Evolutionary conservation across 2,329 filamentous ascomycete genomes (phyloP).

Genomic region (Sporothrix luriei): DNA sequence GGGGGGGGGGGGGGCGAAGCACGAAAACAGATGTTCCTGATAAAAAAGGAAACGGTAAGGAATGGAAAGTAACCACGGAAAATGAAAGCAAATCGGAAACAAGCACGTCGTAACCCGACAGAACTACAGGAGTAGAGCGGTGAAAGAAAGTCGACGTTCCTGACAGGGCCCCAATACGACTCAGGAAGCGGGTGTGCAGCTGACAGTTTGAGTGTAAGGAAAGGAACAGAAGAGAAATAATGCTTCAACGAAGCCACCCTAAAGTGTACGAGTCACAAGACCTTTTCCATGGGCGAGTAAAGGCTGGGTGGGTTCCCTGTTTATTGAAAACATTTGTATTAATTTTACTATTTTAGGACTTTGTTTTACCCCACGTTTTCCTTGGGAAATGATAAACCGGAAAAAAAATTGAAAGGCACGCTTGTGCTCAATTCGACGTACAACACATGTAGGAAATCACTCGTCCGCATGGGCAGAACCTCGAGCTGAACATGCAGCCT

Average conservation of each 20-base stretch:
- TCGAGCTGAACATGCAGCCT: constrained; percentile 9
- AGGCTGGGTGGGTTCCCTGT: background rate
- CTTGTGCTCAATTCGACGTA: no score
- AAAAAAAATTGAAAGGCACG: background rate
- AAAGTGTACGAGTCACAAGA: background rate
- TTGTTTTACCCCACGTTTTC: background rate
- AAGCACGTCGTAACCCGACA: background rate
- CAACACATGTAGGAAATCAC: no score
- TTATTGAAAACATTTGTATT: background rate
- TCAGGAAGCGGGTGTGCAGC: background rate
- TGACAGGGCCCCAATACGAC: background rate
- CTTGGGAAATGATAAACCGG: background rate
- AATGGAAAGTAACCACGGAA: background rate
- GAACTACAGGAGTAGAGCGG: constrained; percentile 5
- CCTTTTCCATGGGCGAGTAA: background rate
- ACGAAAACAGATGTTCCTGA: constrained; percentile 1
- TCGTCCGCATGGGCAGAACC: background rate
- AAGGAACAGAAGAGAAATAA: background rate
- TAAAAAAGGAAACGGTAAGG: background rate
- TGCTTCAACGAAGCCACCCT: no score
- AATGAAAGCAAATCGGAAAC: background rate
- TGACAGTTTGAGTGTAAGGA: background rate
- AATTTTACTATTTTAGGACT: background rate
- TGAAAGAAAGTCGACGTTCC: constrained; percentile 2
- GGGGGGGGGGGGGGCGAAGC: background rate